phyloP scores from a whole-genome alignment of 2,329 filamentous ascomycete genomes.

The Bipolaris sorokiniana region DNA sequence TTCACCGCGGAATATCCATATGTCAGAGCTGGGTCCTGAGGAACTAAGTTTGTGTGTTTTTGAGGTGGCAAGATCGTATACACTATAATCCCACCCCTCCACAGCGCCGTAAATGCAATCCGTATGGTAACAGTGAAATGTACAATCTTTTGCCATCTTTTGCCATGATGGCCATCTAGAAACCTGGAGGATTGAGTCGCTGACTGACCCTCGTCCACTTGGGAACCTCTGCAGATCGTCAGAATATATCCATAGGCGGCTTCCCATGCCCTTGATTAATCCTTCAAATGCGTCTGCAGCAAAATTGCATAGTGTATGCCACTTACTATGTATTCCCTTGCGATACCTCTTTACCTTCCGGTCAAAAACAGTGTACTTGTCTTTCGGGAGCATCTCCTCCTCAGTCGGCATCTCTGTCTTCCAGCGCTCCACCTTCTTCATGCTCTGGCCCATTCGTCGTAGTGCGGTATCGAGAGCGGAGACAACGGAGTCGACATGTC shows the following conservation, averaged over 20 bases:
- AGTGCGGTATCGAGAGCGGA: constrained; percentile 81
- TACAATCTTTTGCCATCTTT: constrained; percentile 23
- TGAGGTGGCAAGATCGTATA: neutral
- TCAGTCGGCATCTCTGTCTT: constrained; percentile 96
- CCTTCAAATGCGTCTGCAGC: neutral
- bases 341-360: constrained; percentile 93
- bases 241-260: neutral
- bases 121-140: constrained; percentile 33
- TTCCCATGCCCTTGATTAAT: neutral
- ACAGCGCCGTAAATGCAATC: constrained; percentile 27
- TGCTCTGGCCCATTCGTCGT: constrained; percentile 69
- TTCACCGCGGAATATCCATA: neutral
- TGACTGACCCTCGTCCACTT: constrained; percentile 96
- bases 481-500: constrained; percentile 81
- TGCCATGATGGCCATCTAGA: constrained; percentile 59
- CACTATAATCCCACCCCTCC: neutral
- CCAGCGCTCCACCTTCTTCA: constrained; percentile 85
- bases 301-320: neutral
- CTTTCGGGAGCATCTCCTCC: constrained; percentile 90
- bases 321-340: constrained; percentile 96
- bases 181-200: constrained; percentile 91
- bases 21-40: neutral
- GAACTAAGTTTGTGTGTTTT: neutral
- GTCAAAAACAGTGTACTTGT: constrained; percentile 99
- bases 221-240: constrained; percentile 54